Evolutionary conservation across 176 grass and related monocot genomes (phyloP), one percentile per base, ranked within the genome.

Genomic region (Aechmea fasciata): DNA sequence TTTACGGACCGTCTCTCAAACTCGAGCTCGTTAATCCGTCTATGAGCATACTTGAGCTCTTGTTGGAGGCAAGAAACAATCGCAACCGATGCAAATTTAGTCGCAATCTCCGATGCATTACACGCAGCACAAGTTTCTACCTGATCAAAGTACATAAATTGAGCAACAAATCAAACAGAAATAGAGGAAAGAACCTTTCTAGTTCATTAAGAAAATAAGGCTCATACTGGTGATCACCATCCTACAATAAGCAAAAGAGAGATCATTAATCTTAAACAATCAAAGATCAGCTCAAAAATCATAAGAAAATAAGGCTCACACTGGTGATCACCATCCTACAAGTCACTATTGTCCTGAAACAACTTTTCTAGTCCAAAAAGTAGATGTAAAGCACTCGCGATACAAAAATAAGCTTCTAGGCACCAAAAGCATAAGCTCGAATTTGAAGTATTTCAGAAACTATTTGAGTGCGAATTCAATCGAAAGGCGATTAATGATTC

Each of bases 101-200:
- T 88, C 7, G 85, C 78, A 70, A 66, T 78, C 78, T 88, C 81
- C 81, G 49, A 76, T 54, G 63, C 0, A 76, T 71, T 0, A 69
- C 3, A 50, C 25, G 64, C 78, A 11, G 22, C 50, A 25, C 64
- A 78, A 47, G 67, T 57, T 12, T 81, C 78, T 5, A 85, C 68
- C 83, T 85, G 54, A 69, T 14, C 3, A 28, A 80, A 54, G 52
- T 54, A 11, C 3, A 15, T 15, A 54, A 54, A 15, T 11, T 33
- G 29, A 54, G 52, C 15, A 13, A 54, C 52, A 54, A 15, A 54
- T 15, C 3, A 13, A 54, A 54, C 12, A 54, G 5, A 54, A 54
- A 15, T 54, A 54, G 11, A 54, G 52, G 3, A 15, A 54, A 54
- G 15, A n/a, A n/a, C n/a, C n/a, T n/a, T n/a, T n/a, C n/a, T n/a